Evolutionary conservation across 2,329 filamentous ascomycete species (phyloP).

Genomic region (Ascochyta pisi): DNA sequence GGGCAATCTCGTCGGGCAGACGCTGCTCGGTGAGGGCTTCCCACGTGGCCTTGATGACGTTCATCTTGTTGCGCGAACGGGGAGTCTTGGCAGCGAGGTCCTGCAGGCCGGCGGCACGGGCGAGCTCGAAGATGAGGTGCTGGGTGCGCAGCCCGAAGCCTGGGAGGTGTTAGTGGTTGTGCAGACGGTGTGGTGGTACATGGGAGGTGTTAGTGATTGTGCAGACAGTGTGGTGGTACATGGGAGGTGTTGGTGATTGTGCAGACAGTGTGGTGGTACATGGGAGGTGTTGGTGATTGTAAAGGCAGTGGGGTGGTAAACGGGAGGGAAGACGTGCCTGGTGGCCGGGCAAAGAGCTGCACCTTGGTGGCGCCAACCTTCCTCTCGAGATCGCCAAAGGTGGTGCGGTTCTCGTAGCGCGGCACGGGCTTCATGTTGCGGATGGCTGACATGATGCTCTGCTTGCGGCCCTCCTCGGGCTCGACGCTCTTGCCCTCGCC

Average conservation of each 20-base stretch:
- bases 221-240: too few relatives aligned
- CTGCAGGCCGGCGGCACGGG: slow-evolving; percentile 81
- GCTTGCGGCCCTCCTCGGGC: slow-evolving; percentile 67
- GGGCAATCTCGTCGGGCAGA: slow-evolving; percentile 87
- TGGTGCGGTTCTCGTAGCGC: slow-evolving; percentile 90
- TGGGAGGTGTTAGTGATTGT: slow-evolving; percentile 47
- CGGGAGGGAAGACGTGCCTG: slow-evolving; percentile 67
- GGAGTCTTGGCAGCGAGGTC: slow-evolving; percentile 85
- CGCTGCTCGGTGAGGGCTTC: slow-evolving; percentile 82
- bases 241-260: background rate
- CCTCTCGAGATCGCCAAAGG: slow-evolving; percentile 80
- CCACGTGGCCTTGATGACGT: slow-evolving; percentile 91
- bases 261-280: too few relatives aligned
- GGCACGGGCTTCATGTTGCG: slow-evolving; percentile 92
- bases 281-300: too few relatives aligned
- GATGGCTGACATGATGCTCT: slow-evolving; percentile 82
- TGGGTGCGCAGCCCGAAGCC: slow-evolving; percentile 95
- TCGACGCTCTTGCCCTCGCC: slow-evolving; percentile 91
- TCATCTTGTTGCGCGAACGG: slow-evolving; percentile 94
- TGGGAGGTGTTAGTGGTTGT: slow-evolving; percentile 47
- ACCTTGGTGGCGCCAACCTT: slow-evolving; percentile 92
- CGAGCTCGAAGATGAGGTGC: slow-evolving; percentile 92
- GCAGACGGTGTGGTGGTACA: too few relatives aligned
- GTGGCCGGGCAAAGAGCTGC: slow-evolving; percentile 80
- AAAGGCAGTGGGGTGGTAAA: background rate